Evolutionary conservation across 1,284 basidiomycete species (phyloP), one percentile per base, ranked within the genome.

Genomic region (Butyriboletus appendiculatus): DNA sequence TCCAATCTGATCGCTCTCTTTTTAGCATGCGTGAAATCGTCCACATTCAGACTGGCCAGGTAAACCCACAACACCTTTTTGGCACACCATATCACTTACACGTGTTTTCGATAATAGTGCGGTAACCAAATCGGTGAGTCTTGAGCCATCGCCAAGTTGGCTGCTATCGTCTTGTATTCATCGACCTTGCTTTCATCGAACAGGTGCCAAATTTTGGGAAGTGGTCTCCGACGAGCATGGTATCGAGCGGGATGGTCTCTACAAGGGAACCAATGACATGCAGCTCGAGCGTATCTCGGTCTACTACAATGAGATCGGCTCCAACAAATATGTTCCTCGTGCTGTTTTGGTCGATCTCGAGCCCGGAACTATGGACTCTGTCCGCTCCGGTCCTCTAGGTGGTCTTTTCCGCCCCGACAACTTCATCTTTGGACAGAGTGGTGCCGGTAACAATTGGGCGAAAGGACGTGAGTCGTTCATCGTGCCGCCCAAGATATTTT

Each of bases 201-300:
- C 59, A 91, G 90, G 91, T 89, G 91, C 93, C 81, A 97, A 97
- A 79, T 98, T 98, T 88, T 98, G 94, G 96, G 94, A 91, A 76
- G 94, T 94, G 66, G 87, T 98, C 71, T 96, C 94, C 57, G 94
- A 98, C 75, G 96, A 98, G 81, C 96, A 98, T 75, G 94, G 94
- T 71, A 94, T 98, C 75, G 92, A 92, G 75, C 81, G 80, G 73
- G 91, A 95, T 79, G 95, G 95, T 77, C 75, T 82, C 58, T 98
- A 98, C 86, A 89, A 90, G 76, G 96, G 96, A 69, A 94, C 76
- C 74, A 90, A 90, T 72, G 95, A 98, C 77, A 86, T 94, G 65
- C 96, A 98, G 79, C 90, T 98, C 65, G 96, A 98, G 78, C 91
- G 95, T 66, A 97, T 98, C 79, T 92, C 90, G 68, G 94, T 96